A percentile compares a stretch with the other conserved stretches of the same genome.
phyloP scores from a whole-genome alignment of 2,329 filamentous ascomycete genomes.

The Achaetomium macrosporum region DNA sequence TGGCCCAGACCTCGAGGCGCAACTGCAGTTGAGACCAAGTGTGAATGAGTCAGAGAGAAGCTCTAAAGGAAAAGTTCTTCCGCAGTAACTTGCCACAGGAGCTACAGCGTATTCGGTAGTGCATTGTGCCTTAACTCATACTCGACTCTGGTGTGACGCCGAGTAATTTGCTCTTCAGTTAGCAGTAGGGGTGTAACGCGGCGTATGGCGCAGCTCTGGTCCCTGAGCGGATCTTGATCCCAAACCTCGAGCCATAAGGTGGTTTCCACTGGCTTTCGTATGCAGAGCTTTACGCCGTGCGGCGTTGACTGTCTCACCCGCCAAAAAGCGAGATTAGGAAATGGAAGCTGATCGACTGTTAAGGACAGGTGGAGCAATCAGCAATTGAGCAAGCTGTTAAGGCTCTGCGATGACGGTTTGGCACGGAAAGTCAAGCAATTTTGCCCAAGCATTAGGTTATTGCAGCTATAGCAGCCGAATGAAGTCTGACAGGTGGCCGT shows the following conservation, averaged over 20 bases:
- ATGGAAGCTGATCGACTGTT: background rate
- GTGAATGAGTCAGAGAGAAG: conserved; percentile 8
- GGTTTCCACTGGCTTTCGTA: background rate
- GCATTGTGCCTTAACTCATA: background rate
- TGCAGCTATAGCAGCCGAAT: conserved; percentile 4
- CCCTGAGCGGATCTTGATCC: conserved; percentile 6
- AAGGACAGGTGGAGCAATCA: conserved; percentile 3
- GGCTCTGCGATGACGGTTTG: background rate
- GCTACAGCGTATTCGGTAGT: background rate
- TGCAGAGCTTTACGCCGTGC: background rate
- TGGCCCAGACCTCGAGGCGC: conserved; percentile 4
- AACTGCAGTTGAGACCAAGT: conserved; percentile 4
- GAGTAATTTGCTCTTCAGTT: background rate
- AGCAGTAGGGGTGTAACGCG: conserved; percentile 4
- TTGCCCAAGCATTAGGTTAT: background rate
- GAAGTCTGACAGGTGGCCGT: background rate
- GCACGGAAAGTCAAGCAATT: background rate
- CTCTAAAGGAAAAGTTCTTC: background rate
- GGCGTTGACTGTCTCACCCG: conserved; percentile 3
- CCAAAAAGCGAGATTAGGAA: conserved; percentile 7
- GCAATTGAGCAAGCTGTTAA: background rate
- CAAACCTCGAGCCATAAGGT: background rate
- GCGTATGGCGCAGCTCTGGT: conserved; percentile 6
- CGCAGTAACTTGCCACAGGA: background rate
- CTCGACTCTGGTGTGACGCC: background rate